A percentile compares a stretch with the other conserved stretches of the same genome.
phyloP scores from a whole-genome alignment of 805 yeast genomes.

The Cephaloascus albidus region DNA sequence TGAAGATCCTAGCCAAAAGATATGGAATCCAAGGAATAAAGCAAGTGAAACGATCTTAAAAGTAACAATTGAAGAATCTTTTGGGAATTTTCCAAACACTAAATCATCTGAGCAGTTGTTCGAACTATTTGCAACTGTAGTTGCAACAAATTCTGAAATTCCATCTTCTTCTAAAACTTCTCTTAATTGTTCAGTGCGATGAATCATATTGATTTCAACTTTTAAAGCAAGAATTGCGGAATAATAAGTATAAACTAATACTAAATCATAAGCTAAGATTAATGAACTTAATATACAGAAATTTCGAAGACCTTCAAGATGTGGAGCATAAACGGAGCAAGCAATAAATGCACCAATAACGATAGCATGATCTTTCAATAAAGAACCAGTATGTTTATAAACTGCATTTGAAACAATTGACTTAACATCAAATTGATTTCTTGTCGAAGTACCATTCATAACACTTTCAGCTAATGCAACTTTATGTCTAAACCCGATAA shows the following conservation, averaged over 20 bases:
- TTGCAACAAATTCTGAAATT: conserved; percentile 63
- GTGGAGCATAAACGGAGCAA: conserved; percentile 57
- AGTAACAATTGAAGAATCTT: conserved; percentile 29
- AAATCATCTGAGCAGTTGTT: conserved; percentile 5
- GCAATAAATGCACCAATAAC: conserved; percentile 63
- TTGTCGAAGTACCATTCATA: conserved; percentile 27
- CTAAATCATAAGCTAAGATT: conserved; percentile 60
- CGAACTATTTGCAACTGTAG: conserved; percentile 44
- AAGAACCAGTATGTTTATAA: conserved; percentile 19
- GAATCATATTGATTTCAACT: conserved; percentile 80
- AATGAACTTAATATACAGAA: conserved; percentile 71
- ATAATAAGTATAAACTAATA: conserved; percentile 72
- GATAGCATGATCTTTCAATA: conserved; percentile 68
- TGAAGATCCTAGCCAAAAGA: conserved; percentile 60
- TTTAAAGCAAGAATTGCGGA: conserved; percentile 79
- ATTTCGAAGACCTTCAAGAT: conserved; percentile 65
- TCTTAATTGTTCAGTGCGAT: conserved; percentile 68
- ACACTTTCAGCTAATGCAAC: conserved; percentile 60
- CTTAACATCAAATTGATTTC: conserved; percentile 16
- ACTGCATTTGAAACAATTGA: conserved; percentile 10
- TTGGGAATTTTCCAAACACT: conserved; percentile 9
- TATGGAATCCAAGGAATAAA: conserved; percentile 52
- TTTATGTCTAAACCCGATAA: conserved; percentile 86
- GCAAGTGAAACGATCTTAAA: conserved; percentile 54
- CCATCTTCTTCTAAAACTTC: conserved; percentile 92